Evolutionary conservation across 352 stramenopile genomes (phyloP).

Genomic region (Globisporangium orthogonon): DNA sequence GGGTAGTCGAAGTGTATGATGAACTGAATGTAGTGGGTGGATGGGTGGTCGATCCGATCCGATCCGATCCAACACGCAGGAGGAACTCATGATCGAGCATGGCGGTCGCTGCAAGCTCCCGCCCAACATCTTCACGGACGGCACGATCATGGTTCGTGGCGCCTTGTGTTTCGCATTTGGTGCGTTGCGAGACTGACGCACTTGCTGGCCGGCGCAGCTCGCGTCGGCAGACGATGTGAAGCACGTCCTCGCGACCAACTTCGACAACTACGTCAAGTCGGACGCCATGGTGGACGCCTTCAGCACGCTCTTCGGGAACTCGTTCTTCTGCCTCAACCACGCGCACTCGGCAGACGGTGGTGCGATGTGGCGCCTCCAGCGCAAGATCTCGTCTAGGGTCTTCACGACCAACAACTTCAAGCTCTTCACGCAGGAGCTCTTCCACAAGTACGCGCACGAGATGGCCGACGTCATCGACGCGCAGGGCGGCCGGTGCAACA

Average conservation of each 20-base stretch:
- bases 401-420: slow-evolving; percentile 68
- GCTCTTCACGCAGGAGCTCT: slow-evolving; percentile 34
- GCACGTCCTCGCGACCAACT: slow-evolving; percentile 57
- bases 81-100: slow-evolving; percentile 29
- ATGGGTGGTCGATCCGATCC: too few species aligned
- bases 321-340: slow-evolving; percentile 67
- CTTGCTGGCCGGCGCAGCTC: slow-evolving; percentile 14
- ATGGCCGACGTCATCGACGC: slow-evolving; percentile 15
- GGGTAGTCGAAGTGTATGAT: not conserved
- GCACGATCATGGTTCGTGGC: not conserved
- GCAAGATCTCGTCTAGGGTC: slow-evolving; percentile 81
- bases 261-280: slow-evolving; percentile 68
- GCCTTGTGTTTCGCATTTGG: not conserved
- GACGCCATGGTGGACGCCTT: slow-evolving; percentile 53
- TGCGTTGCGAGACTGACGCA: not conserved
- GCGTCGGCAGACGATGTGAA: slow-evolving; percentile 50
- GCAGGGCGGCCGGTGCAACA: slow-evolving; percentile 22
- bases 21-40: too few species aligned
- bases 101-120: slow-evolving; percentile 53
- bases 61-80: slow-evolving; percentile 6
- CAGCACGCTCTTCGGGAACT: slow-evolving; percentile 51
- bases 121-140: slow-evolving; percentile 36
- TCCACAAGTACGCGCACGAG: slow-evolving; percentile 28
- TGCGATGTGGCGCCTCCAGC: slow-evolving; percentile 53
- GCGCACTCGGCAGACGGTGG: slow-evolving; percentile 38